Percentiles rank a stretch among this genome's conserved stretches.
Conservation (phyloP, 2,329 filamentous ascomycete genomes). For the Botrytis aclada region DNA sequence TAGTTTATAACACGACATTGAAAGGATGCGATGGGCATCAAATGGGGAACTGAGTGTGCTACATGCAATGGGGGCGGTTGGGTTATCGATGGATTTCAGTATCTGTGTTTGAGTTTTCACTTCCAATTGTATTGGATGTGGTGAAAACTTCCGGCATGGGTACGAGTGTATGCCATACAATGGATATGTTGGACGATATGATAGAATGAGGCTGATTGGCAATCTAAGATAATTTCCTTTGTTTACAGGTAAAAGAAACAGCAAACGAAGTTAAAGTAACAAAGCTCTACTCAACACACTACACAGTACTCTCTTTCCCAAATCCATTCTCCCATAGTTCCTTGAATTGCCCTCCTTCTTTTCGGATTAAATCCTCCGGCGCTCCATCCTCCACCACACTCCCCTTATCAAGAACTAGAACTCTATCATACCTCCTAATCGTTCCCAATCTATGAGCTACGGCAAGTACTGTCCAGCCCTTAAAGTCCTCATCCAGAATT, state of each 20-base stretch:
- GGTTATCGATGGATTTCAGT: background rate
- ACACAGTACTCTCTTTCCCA: background rate
- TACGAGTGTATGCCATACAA: background rate
- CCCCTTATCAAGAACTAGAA: slow-evolving; percentile 44
- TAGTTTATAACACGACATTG: background rate
- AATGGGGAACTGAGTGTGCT: background rate
- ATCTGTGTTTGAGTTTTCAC: background rate
- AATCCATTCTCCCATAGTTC: slow-evolving; percentile 3
- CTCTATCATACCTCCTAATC: slow-evolving; percentile 45
- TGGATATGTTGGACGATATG: background rate
- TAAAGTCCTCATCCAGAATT: slow-evolving; percentile 52
- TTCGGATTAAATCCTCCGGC: slow-evolving; percentile 64
- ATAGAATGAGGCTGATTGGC: no score
- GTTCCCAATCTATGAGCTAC: slow-evolving; percentile 36
- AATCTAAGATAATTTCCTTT: background rate
- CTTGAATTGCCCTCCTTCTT: background rate
- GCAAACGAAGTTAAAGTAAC: background rate
- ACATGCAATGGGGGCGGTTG: background rate
- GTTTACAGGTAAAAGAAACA: background rate
- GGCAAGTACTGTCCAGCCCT: slow-evolving; percentile 47
- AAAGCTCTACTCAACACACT: background rate
- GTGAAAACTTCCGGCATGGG: background rate
- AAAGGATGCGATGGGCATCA: background rate
- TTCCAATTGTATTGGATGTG: background rate
- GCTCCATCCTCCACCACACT: slow-evolving; percentile 79